Evolutionary conservation across 1,284 basidiomycete species (phyloP).

Genomic region (Chondrostereum purpureum): DNA sequence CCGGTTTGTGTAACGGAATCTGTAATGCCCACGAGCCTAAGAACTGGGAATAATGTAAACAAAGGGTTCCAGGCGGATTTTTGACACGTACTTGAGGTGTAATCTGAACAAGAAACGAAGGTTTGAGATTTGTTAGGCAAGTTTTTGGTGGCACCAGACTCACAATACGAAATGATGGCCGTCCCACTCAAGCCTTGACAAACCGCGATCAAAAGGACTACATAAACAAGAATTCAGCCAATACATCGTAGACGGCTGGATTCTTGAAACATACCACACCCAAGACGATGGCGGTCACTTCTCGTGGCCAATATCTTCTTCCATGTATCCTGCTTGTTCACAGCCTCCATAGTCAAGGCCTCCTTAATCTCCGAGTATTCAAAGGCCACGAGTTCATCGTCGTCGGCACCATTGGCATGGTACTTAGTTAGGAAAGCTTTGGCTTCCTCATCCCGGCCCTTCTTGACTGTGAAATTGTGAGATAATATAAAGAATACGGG

Average conservation of each 20-base stretch:
- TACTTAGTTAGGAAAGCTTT: conserved; percentile 9
- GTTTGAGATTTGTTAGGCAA: too few relatives aligned
- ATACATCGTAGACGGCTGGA: neutral
- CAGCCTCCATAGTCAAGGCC: conserved; percentile 8
- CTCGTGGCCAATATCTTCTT: conserved; percentile 6
- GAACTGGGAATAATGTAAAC: too few relatives aligned
- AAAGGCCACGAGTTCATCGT: conserved; percentile 13
- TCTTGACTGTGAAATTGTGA: conserved; percentile 6
- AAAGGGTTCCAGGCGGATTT: too few relatives aligned
- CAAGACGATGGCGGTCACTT: conserved; percentile 7
- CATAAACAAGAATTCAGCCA: too few relatives aligned
- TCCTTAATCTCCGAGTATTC: conserved; percentile 12
- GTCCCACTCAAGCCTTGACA: too few relatives aligned
- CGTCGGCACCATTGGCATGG: conserved; percentile 11
- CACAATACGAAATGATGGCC: too few relatives aligned
- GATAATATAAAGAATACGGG: neutral
- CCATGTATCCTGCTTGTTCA: conserved; percentile 9
- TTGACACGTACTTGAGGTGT: too few relatives aligned
- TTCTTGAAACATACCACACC: conserved; percentile 3
- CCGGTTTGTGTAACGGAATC: too few relatives aligned
- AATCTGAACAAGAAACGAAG: too few relatives aligned
- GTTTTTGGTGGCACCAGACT: too few relatives aligned
- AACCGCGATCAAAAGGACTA: too few relatives aligned
- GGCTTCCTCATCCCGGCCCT: conserved; percentile 8
- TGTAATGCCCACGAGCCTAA: too few relatives aligned